Evolutionary conservation across 352 stramenopile genomes (phyloP).

Genomic region (Globisporangium lucens): DNA sequence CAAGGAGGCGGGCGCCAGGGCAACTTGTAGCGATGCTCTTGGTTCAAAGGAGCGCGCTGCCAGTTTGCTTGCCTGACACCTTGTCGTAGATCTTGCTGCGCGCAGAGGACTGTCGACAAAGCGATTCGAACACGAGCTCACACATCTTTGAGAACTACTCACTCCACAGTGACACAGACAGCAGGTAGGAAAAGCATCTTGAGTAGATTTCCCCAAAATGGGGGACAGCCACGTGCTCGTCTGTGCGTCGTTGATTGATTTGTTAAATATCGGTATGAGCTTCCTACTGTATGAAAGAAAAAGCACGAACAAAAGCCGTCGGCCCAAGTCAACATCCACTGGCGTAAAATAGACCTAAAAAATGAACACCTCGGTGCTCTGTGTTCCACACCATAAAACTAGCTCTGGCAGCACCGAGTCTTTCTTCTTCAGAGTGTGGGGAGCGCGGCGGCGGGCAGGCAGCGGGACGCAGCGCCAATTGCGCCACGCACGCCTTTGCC

Average conservation of each 20-base stretch:
- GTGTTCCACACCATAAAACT: background rate
- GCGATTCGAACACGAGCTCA: too few species aligned
- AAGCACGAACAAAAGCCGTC: constrained; percentile 3
- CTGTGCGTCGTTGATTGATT: constrained; percentile 6
- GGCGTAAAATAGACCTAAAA: constrained; percentile 8
- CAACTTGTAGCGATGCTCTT: background rate
- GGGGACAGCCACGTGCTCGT: background rate
- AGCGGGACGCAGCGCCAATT: background rate
- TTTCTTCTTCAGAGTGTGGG: constrained; percentile 2
- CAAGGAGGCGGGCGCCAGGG: background rate
- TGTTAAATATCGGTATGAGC: constrained; percentile 6
- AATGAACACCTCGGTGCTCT: constrained; percentile 6
- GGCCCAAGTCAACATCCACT: constrained; percentile 3
- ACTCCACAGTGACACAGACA: too few species aligned
- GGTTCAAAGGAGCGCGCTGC: background rate
- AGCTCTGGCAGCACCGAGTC: constrained; percentile 1
- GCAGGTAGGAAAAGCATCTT: background rate
- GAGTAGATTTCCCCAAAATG: background rate
- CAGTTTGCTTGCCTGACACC: background rate
- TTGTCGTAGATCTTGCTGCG: background rate
- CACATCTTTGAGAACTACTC: too few species aligned
- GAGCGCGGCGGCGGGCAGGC: background rate
- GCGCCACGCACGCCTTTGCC: background rate
- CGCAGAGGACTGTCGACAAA: background rate
- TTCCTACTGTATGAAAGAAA: background rate